Base-by-base conservation (phyloP, 83 land plant species). In the Larix sibirica region DNA sequence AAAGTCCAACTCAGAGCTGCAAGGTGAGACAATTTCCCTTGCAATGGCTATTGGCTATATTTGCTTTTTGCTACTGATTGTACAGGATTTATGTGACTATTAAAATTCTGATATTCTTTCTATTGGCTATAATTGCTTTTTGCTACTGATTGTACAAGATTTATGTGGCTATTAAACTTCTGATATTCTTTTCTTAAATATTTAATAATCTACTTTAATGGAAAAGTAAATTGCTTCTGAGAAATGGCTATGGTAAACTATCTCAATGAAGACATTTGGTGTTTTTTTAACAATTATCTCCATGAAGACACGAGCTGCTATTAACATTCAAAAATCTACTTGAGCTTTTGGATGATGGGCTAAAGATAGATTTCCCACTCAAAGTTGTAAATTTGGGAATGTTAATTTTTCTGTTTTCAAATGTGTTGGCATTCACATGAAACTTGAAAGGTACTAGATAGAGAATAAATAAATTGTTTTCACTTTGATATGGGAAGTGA, bases 1-100 rank as follows among this genome's bases (percentile, higher is more conserved):
- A 90, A 83, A 64, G 99, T 92, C 23, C 92, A 88, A 83, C 62
- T 96, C 65, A 89, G 98, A 86, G 96, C 97, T 70, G 98, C 92
- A 79, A 91, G 89, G 98, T 95, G 88, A 85, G 90, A 38, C 56
- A 16, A 10, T 40, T 68, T 81, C 81, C 77, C 38, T 42, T 33
- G 18, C 76, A 38, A 40, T 18, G 20, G 9, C 50, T 38, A 20
- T 71, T 42, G 20, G 17, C 50, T n/a, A 73, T 4, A 73, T 1
- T 23, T 31, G 2, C 23, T 42, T 44, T n/a, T 12, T 44, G 14
- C 13, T 44, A 74, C 23, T n/a, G 54, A 74, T 74, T 74, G 13
- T 21, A 21, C 58, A n/a, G 13, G 58, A 17, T 74, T 74, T 42
- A 0, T 74, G 4, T 10, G 12, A 74, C 47, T 47, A 74, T 73